Percentiles rank a stretch among this genome's conserved stretches.
These are phyloP conservation scores for Anisogramma anomala DNA, from an alignment of 2,329 filamentous ascomycete species.

Conservation along the genomic window DNA sequence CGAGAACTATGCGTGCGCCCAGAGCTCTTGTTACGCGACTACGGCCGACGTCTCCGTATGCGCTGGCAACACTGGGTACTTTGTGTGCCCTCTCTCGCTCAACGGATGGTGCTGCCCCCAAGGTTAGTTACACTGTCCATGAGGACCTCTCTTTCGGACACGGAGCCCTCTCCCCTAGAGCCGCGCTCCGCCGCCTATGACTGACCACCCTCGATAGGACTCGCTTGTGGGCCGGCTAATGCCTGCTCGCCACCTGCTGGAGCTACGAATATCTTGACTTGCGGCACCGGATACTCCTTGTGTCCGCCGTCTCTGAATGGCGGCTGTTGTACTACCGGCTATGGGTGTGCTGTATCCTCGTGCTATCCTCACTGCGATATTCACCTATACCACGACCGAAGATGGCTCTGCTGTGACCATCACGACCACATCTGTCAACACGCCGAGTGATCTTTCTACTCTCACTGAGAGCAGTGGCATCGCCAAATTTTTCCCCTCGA, in stretches of 20 bases:
- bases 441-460: conserved; percentile 21
- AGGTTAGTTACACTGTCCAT: conserved; percentile 10
- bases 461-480: conserved; percentile 19
- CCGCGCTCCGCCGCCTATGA: neutral
- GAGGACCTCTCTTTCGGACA: too few relatives aligned
- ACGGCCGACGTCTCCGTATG: conserved; percentile 31
- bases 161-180: too few relatives aligned
- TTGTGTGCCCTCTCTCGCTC: conserved; percentile 28
- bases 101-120: conserved; percentile 25
- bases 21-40: conserved; percentile 35
- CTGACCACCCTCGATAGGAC: conserved; percentile 25
- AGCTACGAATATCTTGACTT: conserved; percentile 28
- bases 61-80: conserved; percentile 26
- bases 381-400: conserved; percentile 36
- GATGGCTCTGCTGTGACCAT: conserved; percentile 29
- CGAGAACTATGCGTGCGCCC: conserved; percentile 35
- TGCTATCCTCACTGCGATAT: conserved; percentile 41
- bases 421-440: conserved; percentile 28
- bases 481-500: conserved; percentile 33
- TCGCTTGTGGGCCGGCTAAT: conserved; percentile 29
- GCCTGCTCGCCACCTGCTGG: conserved; percentile 35
- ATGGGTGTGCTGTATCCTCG: conserved; percentile 33
- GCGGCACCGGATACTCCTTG: conserved; percentile 32
- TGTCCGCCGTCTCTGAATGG: conserved; percentile 40
- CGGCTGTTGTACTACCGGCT: conserved; percentile 40